Percentiles rank a stretch among this genome's conserved stretches.
Evolutionary conservation across 805 yeast species (phyloP).

Genomic region (Candida endomychidarum): DNA sequence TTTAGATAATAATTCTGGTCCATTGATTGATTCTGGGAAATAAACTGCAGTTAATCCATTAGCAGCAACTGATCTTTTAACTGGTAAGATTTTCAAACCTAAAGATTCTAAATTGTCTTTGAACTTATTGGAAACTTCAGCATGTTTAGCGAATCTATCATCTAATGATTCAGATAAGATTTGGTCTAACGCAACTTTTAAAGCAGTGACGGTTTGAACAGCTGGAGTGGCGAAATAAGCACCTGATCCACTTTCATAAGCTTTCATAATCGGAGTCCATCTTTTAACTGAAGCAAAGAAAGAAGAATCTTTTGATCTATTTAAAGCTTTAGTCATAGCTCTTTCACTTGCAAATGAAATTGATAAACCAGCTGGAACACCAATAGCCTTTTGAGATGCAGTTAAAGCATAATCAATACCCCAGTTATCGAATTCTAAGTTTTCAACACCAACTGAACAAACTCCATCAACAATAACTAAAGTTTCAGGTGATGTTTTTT

Average conservation of each 20-base stretch:
- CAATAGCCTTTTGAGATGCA: constrained; percentile 94
- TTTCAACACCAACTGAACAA: constrained; percentile 90
- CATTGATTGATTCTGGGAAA: constrained; percentile 72
- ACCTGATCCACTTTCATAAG: constrained; percentile 74
- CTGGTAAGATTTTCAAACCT: constrained; percentile 73
- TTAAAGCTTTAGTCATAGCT: constrained; percentile 62
- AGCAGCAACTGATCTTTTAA: constrained; percentile 61
- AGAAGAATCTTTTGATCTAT: constrained; percentile 47
- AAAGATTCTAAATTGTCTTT: constrained; percentile 55
- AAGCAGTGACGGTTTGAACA: constrained; percentile 79
- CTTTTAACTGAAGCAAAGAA: constrained; percentile 71
- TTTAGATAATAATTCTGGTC: constrained; percentile 60
- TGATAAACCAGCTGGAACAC: constrained; percentile 90
- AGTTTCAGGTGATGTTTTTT: constrained; percentile 70
- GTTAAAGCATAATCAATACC: constrained; percentile 84
- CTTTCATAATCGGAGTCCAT: constrained; percentile 88
- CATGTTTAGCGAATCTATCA: constrained; percentile 63
- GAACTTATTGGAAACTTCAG: constrained; percentile 59
- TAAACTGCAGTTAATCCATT: constrained; percentile 85
- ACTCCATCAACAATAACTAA: constrained; percentile 90
- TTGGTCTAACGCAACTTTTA: constrained; percentile 72
- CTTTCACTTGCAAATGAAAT: constrained; percentile 73
- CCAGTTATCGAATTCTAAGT: constrained; percentile 84
- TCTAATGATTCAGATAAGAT: constrained; percentile 58
- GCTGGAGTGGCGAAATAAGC: constrained; percentile 98